Evolutionary conservation across 257 asterid genomes (phyloP).

Genomic region (Paulownia fortunei): DNA sequence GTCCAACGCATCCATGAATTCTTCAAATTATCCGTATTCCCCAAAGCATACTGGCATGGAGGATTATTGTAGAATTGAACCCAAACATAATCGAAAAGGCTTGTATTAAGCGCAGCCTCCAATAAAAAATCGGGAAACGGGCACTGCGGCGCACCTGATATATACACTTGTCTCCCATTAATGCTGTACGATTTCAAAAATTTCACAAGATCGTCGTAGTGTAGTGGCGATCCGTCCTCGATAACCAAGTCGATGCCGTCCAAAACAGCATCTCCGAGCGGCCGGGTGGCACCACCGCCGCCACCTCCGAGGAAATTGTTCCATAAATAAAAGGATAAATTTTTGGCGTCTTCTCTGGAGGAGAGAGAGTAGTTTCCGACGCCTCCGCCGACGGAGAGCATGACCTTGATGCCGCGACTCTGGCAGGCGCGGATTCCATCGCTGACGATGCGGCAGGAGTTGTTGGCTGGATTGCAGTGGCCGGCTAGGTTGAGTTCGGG

Average conservation of each 20-base stretch:
- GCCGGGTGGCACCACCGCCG: constrained; percentile 41
- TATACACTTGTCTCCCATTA: constrained; percentile 41
- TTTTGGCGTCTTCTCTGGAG: constrained; percentile 54
- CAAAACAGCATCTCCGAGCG: constrained; percentile 62
- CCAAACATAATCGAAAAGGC: constrained; percentile 71
- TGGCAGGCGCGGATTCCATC: constrained; percentile 59
- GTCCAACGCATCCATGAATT: constrained; percentile 63
- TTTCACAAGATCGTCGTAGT: constrained; percentile 58
- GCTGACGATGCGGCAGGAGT: constrained; percentile 47
- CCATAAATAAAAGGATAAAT: constrained; percentile 56
- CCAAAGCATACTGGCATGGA: constrained; percentile 55
- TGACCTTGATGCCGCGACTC: constrained; percentile 52
- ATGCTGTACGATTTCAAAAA: constrained; percentile 39
- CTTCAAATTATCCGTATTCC: constrained; percentile 38
- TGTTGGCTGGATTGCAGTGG: constrained; percentile 66
- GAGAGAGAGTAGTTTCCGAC: constrained; percentile 63
- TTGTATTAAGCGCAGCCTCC: constrained; percentile 54
- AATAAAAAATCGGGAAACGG: constrained; percentile 66
- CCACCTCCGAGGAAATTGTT: constrained; percentile 67
- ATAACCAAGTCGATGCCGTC: constrained; percentile 77
- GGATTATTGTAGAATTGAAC: constrained; percentile 77
- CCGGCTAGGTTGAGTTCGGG: constrained; percentile 82
- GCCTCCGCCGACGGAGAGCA: constrained; percentile 80
- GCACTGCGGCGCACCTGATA: constrained; percentile 80
- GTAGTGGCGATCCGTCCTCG: constrained; percentile 54